phyloP scores from a whole-genome alignment of 2,329 filamentous ascomycete species.

The Penicillium hesseltinei region DNA sequence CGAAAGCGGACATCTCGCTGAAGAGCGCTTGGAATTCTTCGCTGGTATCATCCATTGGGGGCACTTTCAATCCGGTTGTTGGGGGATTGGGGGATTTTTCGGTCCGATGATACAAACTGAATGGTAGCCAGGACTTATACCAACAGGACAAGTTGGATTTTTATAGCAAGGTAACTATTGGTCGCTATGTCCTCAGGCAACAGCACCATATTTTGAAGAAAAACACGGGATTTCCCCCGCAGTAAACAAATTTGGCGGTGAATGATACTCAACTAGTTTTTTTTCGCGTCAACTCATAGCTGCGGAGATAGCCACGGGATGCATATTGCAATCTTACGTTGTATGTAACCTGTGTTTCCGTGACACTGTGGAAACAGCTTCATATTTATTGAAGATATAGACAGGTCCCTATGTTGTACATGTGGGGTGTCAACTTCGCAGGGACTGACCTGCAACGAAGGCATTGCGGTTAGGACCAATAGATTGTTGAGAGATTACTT shows the following conservation, averaged over 20 bases:
- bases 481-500: not conserved
- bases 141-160: not conserved
- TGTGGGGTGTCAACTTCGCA: not conserved
- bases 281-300: not conserved
- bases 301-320: not conserved
- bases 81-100: not conserved
- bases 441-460: not conserved
- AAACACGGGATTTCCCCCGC: conserved; percentile 5
- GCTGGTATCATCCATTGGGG: conserved; percentile 18
- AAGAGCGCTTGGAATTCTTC: conserved; percentile 48
- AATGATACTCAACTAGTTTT: not conserved
- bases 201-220: not conserved
- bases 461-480: too few species aligned
- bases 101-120: not conserved
- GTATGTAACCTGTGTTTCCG: too few species aligned
- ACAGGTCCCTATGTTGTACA: not conserved
- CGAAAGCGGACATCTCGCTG: conserved; percentile 59
- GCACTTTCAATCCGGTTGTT: not conserved
- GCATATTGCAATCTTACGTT: not conserved
- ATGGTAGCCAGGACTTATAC: not conserved
- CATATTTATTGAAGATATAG: not conserved
- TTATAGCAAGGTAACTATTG: not conserved
- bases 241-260: conserved; percentile 18
- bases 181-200: not conserved
- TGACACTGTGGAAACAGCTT: not conserved